Conservation (phyloP, 1,139 yeast species). For the Yamadazyma taylorii region DNA sequence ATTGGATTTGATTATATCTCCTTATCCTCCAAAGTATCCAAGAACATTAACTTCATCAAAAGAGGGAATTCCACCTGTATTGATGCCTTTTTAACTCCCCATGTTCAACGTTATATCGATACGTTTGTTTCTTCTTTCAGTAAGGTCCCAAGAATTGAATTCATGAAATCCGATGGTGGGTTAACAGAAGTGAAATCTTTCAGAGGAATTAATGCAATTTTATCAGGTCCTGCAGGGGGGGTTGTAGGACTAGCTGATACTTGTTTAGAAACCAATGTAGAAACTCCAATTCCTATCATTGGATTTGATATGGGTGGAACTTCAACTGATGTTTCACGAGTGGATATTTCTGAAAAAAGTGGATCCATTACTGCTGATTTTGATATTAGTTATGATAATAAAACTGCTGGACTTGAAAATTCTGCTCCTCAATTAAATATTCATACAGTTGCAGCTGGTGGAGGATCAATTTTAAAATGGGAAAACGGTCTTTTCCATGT, state of each 20-base stretch:
- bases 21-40: conserved; percentile 42
- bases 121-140: conserved; percentile 37
- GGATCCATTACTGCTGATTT: conserved; percentile 30
- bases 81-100: conserved; percentile 41
- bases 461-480: conserved; percentile 48
- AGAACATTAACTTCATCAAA: conserved; percentile 47
- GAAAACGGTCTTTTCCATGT: conserved; percentile 47
- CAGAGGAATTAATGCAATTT: conserved; percentile 47
- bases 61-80: conserved; percentile 47
- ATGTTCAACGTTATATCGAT: conserved; percentile 29
- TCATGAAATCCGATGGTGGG: conserved; percentile 53
- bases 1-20: conserved; percentile 39
- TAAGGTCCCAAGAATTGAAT: conserved; percentile 43
- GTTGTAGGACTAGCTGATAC: conserved; percentile 51
- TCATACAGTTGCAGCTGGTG: conserved; percentile 51
- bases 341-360: not conserved
- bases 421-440: conserved; percentile 49
- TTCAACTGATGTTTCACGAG: conserved; percentile 46
- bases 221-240: conserved; percentile 54
- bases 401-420: conserved; percentile 42
- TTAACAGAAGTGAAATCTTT: conserved; percentile 50
- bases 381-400: conserved; percentile 46
- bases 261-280: conserved; percentile 32
- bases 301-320: conserved; percentile 53
- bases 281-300: conserved; percentile 32